Percentiles rank a stretch among this genome's conserved stretches.
phyloP scores from a whole-genome alignment of 441 rosid genomes.

The Brassica balearica region DNA sequence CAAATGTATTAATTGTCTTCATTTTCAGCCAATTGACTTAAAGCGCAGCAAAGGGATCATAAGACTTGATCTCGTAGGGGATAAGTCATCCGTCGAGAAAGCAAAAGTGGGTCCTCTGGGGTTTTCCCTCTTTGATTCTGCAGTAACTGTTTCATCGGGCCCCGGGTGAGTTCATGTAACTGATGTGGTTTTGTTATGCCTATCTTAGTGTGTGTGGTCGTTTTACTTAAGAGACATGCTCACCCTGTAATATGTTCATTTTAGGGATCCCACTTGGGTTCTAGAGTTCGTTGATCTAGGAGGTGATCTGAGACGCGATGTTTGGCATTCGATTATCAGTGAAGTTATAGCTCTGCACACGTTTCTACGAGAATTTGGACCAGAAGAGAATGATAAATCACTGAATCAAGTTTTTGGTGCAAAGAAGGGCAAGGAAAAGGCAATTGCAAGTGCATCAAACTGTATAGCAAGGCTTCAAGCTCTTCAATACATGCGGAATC shows the following conservation, averaged over 20 bases:
- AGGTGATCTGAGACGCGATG: slow-evolving; percentile 92
- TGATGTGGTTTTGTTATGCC: slow-evolving; percentile 13
- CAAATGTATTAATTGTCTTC: slow-evolving; percentile 22
- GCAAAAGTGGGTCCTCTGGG: slow-evolving; percentile 97
- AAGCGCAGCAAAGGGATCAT: slow-evolving; percentile 57
- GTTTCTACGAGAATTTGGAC: slow-evolving; percentile 79
- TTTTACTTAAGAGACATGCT: slow-evolving; percentile 23
- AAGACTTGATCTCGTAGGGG: slow-evolving; percentile 75
- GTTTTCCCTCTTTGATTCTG: slow-evolving; percentile 83
- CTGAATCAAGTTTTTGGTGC: slow-evolving; percentile 78
- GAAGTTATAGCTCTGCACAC: slow-evolving; percentile 86
- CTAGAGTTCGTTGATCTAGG: slow-evolving; percentile 98
- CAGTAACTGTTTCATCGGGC: slow-evolving; percentile 77
- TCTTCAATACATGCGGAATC: slow-evolving; percentile 78
- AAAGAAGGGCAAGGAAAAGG: slow-evolving; percentile 82
- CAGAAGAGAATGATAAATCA: slow-evolving; percentile 64
- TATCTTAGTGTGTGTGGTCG: neutral
- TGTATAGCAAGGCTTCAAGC: slow-evolving; percentile 90
- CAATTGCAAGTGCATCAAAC: slow-evolving; percentile 64
- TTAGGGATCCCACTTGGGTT: slow-evolving; percentile 81
- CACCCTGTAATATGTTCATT: slow-evolving; percentile 21
- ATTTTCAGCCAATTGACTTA: slow-evolving; percentile 69
- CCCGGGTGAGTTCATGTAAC: slow-evolving; percentile 58
- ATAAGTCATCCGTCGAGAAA: slow-evolving; percentile 65
- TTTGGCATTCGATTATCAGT: slow-evolving; percentile 85